A percentile compares a stretch with the other conserved stretches of the same genome.
phyloP scores from a whole-genome alignment of 2,329 filamentous ascomycete species.

The Penicillium sp. region DNA sequence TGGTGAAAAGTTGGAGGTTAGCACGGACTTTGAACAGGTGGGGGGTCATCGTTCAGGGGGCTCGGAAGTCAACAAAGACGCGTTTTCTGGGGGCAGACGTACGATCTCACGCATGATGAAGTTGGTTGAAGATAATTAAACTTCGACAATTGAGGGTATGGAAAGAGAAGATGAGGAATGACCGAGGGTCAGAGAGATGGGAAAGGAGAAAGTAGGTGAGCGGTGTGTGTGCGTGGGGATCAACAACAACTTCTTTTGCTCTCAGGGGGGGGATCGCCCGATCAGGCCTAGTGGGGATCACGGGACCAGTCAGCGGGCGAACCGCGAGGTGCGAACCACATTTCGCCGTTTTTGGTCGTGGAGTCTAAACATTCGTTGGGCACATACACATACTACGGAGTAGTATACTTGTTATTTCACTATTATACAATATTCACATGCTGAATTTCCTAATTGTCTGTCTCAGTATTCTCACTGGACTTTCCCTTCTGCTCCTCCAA shows the following conservation, averaged over 20 bases:
- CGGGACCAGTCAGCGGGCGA: conserved; percentile 23
- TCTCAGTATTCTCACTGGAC: background rate
- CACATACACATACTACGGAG: background rate
- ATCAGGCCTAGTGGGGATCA: conserved; percentile 29
- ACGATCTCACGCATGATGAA: conserved; percentile 70
- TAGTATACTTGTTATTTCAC: background rate
- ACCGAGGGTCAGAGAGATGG: conserved; percentile 25
- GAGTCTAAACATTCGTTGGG: background rate
- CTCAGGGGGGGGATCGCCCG: conserved; percentile 20
- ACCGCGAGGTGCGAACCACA: conserved; percentile 31
- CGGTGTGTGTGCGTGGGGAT: conserved; percentile 37
- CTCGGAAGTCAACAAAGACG: conserved; percentile 33
- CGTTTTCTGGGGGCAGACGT: conserved; percentile 42
- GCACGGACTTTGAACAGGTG: conserved; percentile 31
- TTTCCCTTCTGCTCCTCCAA: background rate
- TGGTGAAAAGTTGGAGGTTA: conserved; percentile 45
- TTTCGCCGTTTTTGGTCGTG: background rate
- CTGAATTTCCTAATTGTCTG: background rate
- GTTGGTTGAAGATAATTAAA: conserved; percentile 12
- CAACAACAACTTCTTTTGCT: conserved; percentile 31
- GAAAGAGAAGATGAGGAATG: conserved; percentile 18
- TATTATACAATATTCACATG: background rate
- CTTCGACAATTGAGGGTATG: conserved; percentile 8
- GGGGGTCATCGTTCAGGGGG: conserved; percentile 34
- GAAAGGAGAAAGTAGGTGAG: conserved; percentile 31